Evolutionary conservation across 352 stramenopile species (phyloP), one percentile per base, ranked within the genome.

Genomic region (Phytopythium montanum): DNA sequence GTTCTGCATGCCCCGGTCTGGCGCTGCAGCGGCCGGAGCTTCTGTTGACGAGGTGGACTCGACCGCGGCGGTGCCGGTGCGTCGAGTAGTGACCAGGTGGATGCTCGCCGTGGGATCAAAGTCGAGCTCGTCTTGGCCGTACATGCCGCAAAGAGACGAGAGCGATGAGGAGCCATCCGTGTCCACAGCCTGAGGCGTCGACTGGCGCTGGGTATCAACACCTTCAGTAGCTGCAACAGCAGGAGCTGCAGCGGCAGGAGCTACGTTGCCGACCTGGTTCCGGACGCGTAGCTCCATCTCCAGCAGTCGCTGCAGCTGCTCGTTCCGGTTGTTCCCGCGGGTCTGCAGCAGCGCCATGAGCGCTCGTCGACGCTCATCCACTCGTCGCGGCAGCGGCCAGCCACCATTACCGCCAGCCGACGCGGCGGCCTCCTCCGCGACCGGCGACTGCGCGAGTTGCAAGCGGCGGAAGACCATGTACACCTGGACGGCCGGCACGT

Each of bases 401-500:
- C 31, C 53, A 5, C 26, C 29, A 16, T 41, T 31, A 49, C 52
- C 59, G 9, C 33, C 28, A 5, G 36, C 38, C 3, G 44, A 3
- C 14, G 6, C 45, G 23, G 5, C 53, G 14, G 21, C 41, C 28
- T 63, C 29, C 1, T 38, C 18, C 29, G 42, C 54, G 42, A 55
- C 55, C 23, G 73, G 61, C 29, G 61, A 23, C 45, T 81, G 66
- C 16, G 59, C 56, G 42, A 84, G 39, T 31, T 64, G 72, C 26
- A 92, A 45, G 49, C 74, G 75, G 25, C 73, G 66, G 66, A 81
- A 94, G 25, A 92, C 69, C 68, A 87, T 91, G 50, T 79, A 90
- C 45, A 92, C 79, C 54, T 91, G 70, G 26, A 91, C 87, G 9
- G 82, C 82, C 26, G 85, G 80, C 8, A 92, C 57, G 3, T 64